A percentile compares a stretch with the other conserved stretches of the same genome.
phyloP scores from a whole-genome alignment of 2,329 filamentous ascomycete genomes.

The Colletotrichum siamense region DNA sequence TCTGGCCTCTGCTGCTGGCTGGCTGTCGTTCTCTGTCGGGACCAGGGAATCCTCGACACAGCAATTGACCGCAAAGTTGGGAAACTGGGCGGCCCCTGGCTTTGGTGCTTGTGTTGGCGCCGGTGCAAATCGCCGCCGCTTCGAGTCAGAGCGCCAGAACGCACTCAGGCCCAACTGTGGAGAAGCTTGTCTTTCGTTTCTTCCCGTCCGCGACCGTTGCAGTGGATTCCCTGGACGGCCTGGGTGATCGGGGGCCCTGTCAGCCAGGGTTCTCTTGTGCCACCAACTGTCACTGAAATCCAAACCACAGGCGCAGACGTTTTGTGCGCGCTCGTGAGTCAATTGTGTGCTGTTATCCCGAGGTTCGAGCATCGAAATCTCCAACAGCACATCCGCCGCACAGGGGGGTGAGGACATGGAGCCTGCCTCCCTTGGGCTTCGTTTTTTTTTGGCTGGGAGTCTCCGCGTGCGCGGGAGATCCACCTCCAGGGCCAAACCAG shows the following conservation, averaged over 20 bases:
- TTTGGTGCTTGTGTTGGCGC: slow-evolving; percentile 9
- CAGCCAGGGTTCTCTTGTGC: not conserved
- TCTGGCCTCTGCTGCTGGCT: not conserved
- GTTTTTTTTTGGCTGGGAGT: not conserved
- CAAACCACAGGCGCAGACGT: not conserved
- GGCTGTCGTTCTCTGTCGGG: slow-evolving; percentile 2
- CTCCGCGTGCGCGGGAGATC: slow-evolving; percentile 6
- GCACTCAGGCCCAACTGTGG: slow-evolving; percentile 44
- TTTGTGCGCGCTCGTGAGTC: not conserved
- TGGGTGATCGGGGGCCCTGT: not conserved
- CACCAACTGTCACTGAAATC: not conserved
- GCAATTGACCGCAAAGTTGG: slow-evolving; percentile 6
- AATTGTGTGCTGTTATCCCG: not conserved
- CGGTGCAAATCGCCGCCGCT: slow-evolving; percentile 18
- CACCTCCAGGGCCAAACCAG: slow-evolving; percentile 15
- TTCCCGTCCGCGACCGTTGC: slow-evolving; percentile 22
- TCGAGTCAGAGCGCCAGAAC: slow-evolving; percentile 27
- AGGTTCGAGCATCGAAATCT: not conserved
- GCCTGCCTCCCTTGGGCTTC: slow-evolving; percentile 2
- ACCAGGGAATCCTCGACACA: slow-evolving; percentile 3
- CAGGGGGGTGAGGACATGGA: not conserved
- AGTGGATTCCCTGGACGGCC: not conserved
- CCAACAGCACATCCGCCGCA: not conserved
- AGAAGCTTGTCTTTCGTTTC: slow-evolving; percentile 26
- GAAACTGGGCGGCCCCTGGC: slow-evolving; percentile 1